A percentile compares a stretch with the other conserved stretches of the same genome.
Evolutionary conservation across 768 basidiomycete genomes (phyloP).

Genomic region (Butyriboletus loyo): DNA sequence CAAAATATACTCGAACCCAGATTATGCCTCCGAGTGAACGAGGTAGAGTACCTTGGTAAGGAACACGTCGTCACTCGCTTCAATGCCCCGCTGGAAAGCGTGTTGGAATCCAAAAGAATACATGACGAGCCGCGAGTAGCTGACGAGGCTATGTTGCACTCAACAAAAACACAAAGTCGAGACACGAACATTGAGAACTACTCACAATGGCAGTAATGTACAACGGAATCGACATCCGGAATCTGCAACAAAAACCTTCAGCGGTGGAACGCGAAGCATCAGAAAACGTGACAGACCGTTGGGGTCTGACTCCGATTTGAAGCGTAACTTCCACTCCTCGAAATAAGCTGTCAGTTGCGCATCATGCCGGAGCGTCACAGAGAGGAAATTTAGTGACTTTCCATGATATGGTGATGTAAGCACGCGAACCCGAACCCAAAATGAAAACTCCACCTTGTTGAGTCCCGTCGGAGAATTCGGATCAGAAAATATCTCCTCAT

Average conservation of each 20-base stretch:
- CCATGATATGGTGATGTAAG: slow-evolving; percentile 1
- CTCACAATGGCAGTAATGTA: slow-evolving; percentile 71
- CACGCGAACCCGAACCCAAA: not conserved
- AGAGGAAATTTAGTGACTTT: slow-evolving; percentile 61
- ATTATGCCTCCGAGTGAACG: not conserved
- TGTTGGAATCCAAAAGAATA: slow-evolving; percentile 86
- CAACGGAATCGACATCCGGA: slow-evolving; percentile 58
- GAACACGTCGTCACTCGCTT: slow-evolving; percentile 59
- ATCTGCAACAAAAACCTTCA: slow-evolving; percentile 38
- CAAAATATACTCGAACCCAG: not conserved
- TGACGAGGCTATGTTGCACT: slow-evolving; percentile 52
- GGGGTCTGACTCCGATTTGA: slow-evolving; percentile 57
- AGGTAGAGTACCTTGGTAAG: slow-evolving; percentile 53
- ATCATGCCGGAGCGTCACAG: slow-evolving; percentile 61
- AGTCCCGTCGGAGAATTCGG: slow-evolving; percentile 62
- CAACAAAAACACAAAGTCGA: slow-evolving; percentile 3
- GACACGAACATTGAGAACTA: not conserved
- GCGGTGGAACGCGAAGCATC: not conserved
- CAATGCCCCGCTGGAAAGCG: slow-evolving; percentile 68
- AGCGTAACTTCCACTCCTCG: slow-evolving; percentile 64
- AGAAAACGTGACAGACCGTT: slow-evolving; percentile 39
- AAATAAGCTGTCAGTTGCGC: slow-evolving; percentile 52
- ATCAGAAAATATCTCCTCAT: slow-evolving; percentile 75
- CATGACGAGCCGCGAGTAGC: slow-evolving; percentile 80
- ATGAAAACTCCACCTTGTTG: slow-evolving; percentile 51